These are phyloP conservation scores for Hortiboletus flavorubellus DNA, from an alignment of 768 basidiomycete genomes.

Conservation along the genomic window DNA sequence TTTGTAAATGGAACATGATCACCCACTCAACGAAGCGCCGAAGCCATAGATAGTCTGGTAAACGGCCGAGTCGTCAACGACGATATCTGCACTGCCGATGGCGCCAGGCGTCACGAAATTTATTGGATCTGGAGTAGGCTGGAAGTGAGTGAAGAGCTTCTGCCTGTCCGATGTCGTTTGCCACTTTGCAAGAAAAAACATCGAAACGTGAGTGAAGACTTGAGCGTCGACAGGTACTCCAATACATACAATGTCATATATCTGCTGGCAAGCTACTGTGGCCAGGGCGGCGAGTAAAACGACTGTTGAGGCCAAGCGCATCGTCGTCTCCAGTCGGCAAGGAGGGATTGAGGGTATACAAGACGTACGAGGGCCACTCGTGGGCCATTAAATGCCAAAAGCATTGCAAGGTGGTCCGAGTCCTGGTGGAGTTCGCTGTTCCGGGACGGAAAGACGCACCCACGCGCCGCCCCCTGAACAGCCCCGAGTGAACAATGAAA, in stretches of 20 bases:
- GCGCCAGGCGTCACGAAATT: conserved; percentile 44
- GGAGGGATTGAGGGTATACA: conserved; percentile 2
- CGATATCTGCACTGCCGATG: conserved; percentile 59
- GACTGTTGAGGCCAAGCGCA: conserved; percentile 17
- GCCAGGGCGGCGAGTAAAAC: conserved; percentile 19
- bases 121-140: conserved; percentile 29
- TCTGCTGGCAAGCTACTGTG: conserved; percentile 43
- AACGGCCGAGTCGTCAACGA: conserved; percentile 49
- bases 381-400: conserved; percentile 17
- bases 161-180: conserved; percentile 44
- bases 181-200: conserved; percentile 38
- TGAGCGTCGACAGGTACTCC: background rate
- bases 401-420: conserved; percentile 4
- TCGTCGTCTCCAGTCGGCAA: conserved; percentile 1
- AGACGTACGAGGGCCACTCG: background rate
- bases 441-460: background rate
- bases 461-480: background rate
- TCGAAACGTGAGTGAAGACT: background rate
- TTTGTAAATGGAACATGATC: background rate
- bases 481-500: background rate
- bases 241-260: conserved; percentile 48
- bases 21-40: conserved; percentile 61
- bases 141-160: conserved; percentile 30
- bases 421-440: background rate
- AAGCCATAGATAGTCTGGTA: conserved; percentile 68